Evolutionary conservation across 2,329 filamentous ascomycete genomes (phyloP).

Genomic region (Aspergillus nomiae): DNA sequence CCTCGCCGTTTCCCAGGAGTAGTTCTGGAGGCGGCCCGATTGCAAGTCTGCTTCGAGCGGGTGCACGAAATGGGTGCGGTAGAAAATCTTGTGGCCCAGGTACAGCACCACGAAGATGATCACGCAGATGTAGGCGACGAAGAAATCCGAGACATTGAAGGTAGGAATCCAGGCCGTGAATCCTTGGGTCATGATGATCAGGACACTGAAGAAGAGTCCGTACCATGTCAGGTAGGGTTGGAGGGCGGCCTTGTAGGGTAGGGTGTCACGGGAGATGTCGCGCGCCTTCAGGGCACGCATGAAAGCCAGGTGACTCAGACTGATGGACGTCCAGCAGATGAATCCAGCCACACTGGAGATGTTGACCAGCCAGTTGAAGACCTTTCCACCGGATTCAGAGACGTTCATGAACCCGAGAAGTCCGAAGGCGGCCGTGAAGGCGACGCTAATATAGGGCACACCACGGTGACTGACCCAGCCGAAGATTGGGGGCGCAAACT

Average conservation of each 20-base stretch:
- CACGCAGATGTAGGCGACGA: slow-evolving; percentile 64
- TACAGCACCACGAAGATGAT: slow-evolving; percentile 63
- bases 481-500: slow-evolving; percentile 45
- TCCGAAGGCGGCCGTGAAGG: slow-evolving; percentile 53
- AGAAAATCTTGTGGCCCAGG: slow-evolving; percentile 58
- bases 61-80: slow-evolving; percentile 37
- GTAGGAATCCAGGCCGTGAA: slow-evolving; percentile 65
- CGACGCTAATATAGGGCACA: slow-evolving; percentile 44
- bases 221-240: slow-evolving; percentile 67
- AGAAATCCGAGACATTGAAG: slow-evolving; percentile 63
- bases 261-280: slow-evolving; percentile 56
- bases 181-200: slow-evolving; percentile 68
- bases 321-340: slow-evolving; percentile 35
- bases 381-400: slow-evolving; percentile 61
- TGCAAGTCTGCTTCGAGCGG: slow-evolving; percentile 44
- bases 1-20: slow-evolving; percentile 33
- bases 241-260: slow-evolving; percentile 62
- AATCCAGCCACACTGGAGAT: slow-evolving; percentile 34
- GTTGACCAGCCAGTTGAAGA: slow-evolving; percentile 50
- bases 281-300: slow-evolving; percentile 60
- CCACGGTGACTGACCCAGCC: slow-evolving; percentile 41
- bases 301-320: slow-evolving; percentile 64
- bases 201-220: slow-evolving; percentile 63
- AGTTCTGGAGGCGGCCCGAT: slow-evolving; percentile 36
- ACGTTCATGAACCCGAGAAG: slow-evolving; percentile 70